Percentiles rank a stretch among this genome's conserved stretches.
phyloP scores from a whole-genome alignment of 768 basidiomycete genomes.

The Tremella fuciformis region DNA sequence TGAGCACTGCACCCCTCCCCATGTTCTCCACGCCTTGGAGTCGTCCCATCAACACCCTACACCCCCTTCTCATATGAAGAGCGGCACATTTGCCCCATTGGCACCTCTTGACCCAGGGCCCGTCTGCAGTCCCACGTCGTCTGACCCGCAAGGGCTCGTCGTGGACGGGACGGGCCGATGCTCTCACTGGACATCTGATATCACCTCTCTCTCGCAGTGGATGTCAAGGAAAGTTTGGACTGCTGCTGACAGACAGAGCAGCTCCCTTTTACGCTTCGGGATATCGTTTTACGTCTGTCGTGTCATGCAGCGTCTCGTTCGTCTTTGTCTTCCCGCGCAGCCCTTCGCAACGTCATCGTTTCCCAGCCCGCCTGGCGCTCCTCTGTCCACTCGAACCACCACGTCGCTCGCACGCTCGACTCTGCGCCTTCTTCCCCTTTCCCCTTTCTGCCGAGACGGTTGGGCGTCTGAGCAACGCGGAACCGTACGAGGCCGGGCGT shows the following conservation, averaged over 20 bases:
- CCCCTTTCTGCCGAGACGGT: too few species aligned
- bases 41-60: not conserved
- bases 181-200: conserved; percentile 41
- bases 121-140: conserved; percentile 13
- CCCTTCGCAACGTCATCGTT: not conserved
- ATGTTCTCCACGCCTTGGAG: too few species aligned
- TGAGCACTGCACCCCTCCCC: too few species aligned
- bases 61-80: conserved; percentile 35
- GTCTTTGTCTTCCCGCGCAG: too few species aligned
- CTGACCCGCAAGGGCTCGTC: conserved; percentile 4
- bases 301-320: too few species aligned
- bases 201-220: not conserved
- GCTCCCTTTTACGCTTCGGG: too few species aligned
- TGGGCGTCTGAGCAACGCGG: too few species aligned
- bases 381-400: not conserved
- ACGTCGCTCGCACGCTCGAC: too few species aligned
- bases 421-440: too few species aligned
- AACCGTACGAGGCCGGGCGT: too few species aligned
- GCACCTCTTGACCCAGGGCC: conserved; percentile 51
- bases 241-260: too few species aligned
- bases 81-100: conserved; percentile 47
- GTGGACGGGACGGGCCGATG: conserved; percentile 20
- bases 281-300: too few species aligned
- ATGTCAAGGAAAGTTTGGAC: not conserved
- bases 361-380: not conserved